These are phyloP conservation scores for Allodekkera sacchari DNA, from an alignment of 805 yeast species.

Conservation along the genomic window DNA sequence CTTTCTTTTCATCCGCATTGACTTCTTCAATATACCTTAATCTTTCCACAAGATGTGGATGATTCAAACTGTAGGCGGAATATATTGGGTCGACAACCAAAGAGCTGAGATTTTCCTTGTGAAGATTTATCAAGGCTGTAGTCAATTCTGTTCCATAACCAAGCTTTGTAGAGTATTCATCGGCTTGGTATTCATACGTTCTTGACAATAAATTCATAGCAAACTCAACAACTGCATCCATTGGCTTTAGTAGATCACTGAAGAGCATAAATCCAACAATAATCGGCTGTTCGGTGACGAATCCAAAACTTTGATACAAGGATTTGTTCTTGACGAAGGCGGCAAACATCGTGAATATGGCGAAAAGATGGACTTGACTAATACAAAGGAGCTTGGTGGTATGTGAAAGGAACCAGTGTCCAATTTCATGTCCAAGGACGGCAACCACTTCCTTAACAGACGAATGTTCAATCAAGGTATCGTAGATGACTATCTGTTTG, in stretches of 20 bases:
- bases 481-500: constrained; percentile 89
- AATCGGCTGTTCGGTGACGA: constrained; percentile 55
- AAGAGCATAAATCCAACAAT: constrained; percentile 77
- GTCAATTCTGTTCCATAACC: constrained; percentile 67
- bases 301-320: constrained; percentile 73
- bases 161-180: constrained; percentile 66
- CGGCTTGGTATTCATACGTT: constrained; percentile 91
- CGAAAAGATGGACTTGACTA: constrained; percentile 55
- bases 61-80: constrained; percentile 83
- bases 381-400: constrained; percentile 66
- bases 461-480: constrained; percentile 79
- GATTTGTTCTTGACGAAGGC: constrained; percentile 74
- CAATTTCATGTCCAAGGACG: constrained; percentile 96
- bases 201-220: constrained; percentile 66
- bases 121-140: constrained; percentile 64
- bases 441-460: constrained; percentile 79
- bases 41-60: constrained; percentile 89
- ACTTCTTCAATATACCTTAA: constrained; percentile 56
- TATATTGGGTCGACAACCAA: constrained; percentile 86
- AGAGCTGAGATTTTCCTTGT: constrained; percentile 75
- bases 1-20: no score
- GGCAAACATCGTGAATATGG: constrained; percentile 66
- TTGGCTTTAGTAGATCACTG: constrained; percentile 68
- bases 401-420: constrained; percentile 94
- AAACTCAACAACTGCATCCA: constrained; percentile 62